Conservation (phyloP, 2,329 filamentous ascomycete species). For the Cladophialophora immunda region DNA sequence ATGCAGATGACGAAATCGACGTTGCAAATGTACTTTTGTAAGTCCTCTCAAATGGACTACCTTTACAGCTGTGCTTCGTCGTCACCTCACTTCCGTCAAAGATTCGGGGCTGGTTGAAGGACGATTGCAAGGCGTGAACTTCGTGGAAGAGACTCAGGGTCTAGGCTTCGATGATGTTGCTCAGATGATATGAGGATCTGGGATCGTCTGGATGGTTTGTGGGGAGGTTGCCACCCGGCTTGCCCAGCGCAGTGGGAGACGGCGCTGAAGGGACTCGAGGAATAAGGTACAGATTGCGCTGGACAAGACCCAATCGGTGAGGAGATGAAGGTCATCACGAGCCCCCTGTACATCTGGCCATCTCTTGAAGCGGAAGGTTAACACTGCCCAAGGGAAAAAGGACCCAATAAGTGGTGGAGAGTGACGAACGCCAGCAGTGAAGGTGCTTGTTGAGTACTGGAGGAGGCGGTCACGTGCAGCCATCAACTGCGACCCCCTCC, state of each 20-base stretch:
- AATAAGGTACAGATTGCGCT: not conserved
- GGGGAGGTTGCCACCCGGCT: not conserved
- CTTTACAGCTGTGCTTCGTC: no score
- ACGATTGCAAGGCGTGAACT: not conserved
- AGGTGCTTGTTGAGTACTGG: not conserved
- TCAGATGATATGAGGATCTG: not conserved
- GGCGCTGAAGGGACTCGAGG: not conserved
- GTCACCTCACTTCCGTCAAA: not conserved
- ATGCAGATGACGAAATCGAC: not conserved
- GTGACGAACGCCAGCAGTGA: not conserved
- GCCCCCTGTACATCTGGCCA: not conserved
- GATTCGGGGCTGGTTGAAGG: not conserved
- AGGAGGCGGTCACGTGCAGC: not conserved
- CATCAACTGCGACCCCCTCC: not conserved
- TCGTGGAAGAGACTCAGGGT: not conserved
- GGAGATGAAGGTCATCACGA: not conserved
- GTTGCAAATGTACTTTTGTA: not conserved
- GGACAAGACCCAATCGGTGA: not conserved
- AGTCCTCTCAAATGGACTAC: not conserved
- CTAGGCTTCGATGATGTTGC: not conserved
- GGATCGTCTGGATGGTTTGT: not conserved
- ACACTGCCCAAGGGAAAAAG: not conserved
- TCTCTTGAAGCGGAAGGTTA: not conserved
- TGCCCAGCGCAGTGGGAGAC: not conserved
- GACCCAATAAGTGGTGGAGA: not conserved